A percentile compares a stretch with the other conserved stretches of the same genome.
Evolutionary conservation across 2,329 filamentous ascomycete species (phyloP).

Genomic region (Orbilia ellipsospora): DNA sequence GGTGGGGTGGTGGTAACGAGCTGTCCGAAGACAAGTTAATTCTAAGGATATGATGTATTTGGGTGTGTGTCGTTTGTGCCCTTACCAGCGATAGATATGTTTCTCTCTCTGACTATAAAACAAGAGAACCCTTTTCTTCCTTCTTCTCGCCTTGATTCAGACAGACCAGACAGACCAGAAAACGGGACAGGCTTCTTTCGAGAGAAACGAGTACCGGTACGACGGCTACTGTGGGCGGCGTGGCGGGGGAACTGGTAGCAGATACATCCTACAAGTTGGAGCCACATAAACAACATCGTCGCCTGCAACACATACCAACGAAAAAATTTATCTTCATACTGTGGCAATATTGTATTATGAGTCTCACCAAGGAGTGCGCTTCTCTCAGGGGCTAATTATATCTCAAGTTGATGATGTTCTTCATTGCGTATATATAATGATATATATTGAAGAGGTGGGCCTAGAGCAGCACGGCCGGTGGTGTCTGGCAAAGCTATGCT

Average conservation of each 20-base stretch:
- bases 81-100: no score
- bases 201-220: conserved; percentile 31
- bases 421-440: no score
- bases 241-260: conserved; percentile 36
- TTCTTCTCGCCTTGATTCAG: conserved; percentile 8
- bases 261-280: conserved; percentile 18
- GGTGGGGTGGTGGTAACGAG: conserved; percentile 36
- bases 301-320: conserved; percentile 34
- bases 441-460: no score
- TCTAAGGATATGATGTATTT: conserved; percentile 34
- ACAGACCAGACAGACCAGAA: not conserved
- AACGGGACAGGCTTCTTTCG: no score
- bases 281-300: conserved; percentile 55
- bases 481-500: no score
- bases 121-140: no score
- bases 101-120: no score
- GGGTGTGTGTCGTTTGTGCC: not conserved
- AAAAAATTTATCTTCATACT: not conserved
- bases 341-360: no score
- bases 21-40: not conserved
- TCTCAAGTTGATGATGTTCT: no score
- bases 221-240: conserved; percentile 26
- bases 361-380: no score
- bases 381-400: no score
- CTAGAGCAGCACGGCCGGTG: no score